These are phyloP conservation scores for Polyporus arcularius DNA, from an alignment of 768 basidiomycete species.

Conservation along the genomic window DNA sequence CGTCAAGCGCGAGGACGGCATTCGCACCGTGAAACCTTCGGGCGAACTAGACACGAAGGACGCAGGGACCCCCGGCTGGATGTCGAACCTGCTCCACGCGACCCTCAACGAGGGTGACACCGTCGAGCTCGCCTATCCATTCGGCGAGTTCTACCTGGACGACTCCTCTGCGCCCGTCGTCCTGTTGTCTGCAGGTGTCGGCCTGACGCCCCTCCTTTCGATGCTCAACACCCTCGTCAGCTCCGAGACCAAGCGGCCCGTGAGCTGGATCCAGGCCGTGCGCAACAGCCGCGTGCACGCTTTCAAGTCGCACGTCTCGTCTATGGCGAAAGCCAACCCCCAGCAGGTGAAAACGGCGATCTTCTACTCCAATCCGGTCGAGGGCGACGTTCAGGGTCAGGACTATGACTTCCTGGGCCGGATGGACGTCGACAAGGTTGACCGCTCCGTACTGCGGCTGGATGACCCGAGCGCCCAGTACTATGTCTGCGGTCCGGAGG, in stretches of 20 bases:
- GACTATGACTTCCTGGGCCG: slow-evolving; percentile 23
- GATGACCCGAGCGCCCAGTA: slow-evolving; percentile 20
- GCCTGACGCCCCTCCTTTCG: slow-evolving; percentile 25
- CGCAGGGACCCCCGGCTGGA: slow-evolving; percentile 23
- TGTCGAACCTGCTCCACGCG: slow-evolving; percentile 29
- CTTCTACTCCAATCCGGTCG: slow-evolving; percentile 18
- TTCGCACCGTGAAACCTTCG: slow-evolving; percentile 11
- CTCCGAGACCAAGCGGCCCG: not conserved
- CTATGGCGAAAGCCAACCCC: slow-evolving; percentile 10
- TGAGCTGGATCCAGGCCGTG: slow-evolving; percentile 27
- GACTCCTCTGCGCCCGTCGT: slow-evolving; percentile 23
- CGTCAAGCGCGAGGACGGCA: slow-evolving; percentile 27
- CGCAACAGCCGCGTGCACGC: slow-evolving; percentile 19
- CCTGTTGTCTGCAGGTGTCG: slow-evolving; percentile 29
- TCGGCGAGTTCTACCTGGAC: slow-evolving; percentile 31
- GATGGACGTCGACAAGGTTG: slow-evolving; percentile 14
- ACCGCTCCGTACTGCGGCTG: slow-evolving; percentile 9
- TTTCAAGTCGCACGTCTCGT: slow-evolving; percentile 18
- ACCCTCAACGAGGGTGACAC: slow-evolving; percentile 22
- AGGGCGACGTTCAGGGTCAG: slow-evolving; percentile 9
- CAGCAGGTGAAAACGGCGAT: slow-evolving; percentile 12
- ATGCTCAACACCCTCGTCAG: slow-evolving; percentile 27
- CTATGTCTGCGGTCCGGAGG: slow-evolving; percentile 26
- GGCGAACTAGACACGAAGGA: slow-evolving; percentile 15
- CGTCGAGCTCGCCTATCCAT: slow-evolving; percentile 24